Percentiles rank a stretch among this genome's conserved stretches.
phyloP scores from a whole-genome alignment of 306 rosid species.

The Chamaecrista fasciculata region DNA sequence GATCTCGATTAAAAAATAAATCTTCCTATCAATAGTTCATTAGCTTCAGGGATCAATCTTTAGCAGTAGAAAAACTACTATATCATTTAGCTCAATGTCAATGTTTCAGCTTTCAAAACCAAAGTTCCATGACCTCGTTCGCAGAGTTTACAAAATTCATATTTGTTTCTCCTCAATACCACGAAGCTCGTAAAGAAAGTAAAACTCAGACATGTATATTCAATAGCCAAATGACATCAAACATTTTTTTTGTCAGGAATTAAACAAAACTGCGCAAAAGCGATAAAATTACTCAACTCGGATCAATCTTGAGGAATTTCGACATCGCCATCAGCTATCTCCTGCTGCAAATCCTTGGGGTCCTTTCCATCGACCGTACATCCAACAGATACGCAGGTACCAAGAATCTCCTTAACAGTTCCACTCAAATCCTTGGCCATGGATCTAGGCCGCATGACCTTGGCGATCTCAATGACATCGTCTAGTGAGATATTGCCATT shows the following conservation, averaged over 20 bases:
- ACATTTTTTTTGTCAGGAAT: background rate
- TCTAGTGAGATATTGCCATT: slow-evolving; percentile 58
- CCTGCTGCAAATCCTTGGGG: slow-evolving; percentile 70
- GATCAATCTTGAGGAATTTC: slow-evolving; percentile 57
- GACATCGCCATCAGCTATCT: slow-evolving; percentile 56
- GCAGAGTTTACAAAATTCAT: background rate
- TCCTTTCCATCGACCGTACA: slow-evolving; percentile 67
- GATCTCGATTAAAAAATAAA: too few species aligned
- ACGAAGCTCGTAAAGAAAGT: background rate
- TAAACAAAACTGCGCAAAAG: background rate
- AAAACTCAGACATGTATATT: background rate
- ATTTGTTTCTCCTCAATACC: background rate
- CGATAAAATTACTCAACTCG: background rate
- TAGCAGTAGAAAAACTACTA: background rate
- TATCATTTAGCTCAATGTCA: background rate
- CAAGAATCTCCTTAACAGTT: slow-evolving; percentile 60
- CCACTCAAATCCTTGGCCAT: slow-evolving; percentile 69
- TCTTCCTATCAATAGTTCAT: background rate
- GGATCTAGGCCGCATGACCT: slow-evolving; percentile 54
- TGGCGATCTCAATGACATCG: slow-evolving; percentile 64
- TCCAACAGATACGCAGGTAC: slow-evolving; percentile 69
- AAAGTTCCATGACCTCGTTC: background rate
- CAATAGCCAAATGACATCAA: background rate
- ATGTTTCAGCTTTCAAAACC: background rate
- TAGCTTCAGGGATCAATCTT: background rate